Evolutionary conservation across 176 grass and related monocot species (phyloP), one percentile per base, ranked within the genome.

Genomic region (Alloteropsis semialata): DNA sequence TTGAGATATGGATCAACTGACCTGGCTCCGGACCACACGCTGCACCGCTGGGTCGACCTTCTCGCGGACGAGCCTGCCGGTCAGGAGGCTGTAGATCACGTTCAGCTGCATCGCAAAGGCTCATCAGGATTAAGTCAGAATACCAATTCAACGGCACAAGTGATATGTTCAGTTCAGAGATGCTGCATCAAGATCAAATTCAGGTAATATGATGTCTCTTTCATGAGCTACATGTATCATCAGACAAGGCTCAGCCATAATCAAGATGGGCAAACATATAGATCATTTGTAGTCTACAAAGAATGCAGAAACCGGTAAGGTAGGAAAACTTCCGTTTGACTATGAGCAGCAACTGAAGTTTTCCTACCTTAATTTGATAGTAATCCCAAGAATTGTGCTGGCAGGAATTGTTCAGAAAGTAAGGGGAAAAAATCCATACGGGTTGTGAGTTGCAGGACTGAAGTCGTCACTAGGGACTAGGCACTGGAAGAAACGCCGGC

Each of bases 11-110:
- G 68, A 72, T 33, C 6, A 1, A 62, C 76, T 29, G 37, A 97
- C 94, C 91, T 94, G 92, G 55, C 91, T 97, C 14, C 81, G 82
- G 13, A 97, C 94, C 56, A 93, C 94, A 48, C 90, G 77, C 69
- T 97, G 94, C 72, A 97, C 87, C 11, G 94, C 92, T 9, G 94
- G 91, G 37, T 87, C 92, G 11, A 97, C 94, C 77, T 94, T 97
- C 82, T 94, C 92, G 28, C 92, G 87, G 19, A 94, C 92, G 30
- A 97, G 86, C 87, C 92, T 85, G 13, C 94, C 95, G 0, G 88
- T 89, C 19, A 88, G 84, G 46, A 97, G 86, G 78, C 90, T 97
- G 76, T 79, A 90, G 74, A 94, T 87, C 67, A 97, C 93, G 56
- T 94, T 91, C 77, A 97, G 88, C 95, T 98, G 75, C 58, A 85